Percentiles rank a stretch among this genome's conserved stretches.
Conservation (phyloP, 768 basidiomycete species). For the Rhodosporidiobolus odoratus region DNA sequence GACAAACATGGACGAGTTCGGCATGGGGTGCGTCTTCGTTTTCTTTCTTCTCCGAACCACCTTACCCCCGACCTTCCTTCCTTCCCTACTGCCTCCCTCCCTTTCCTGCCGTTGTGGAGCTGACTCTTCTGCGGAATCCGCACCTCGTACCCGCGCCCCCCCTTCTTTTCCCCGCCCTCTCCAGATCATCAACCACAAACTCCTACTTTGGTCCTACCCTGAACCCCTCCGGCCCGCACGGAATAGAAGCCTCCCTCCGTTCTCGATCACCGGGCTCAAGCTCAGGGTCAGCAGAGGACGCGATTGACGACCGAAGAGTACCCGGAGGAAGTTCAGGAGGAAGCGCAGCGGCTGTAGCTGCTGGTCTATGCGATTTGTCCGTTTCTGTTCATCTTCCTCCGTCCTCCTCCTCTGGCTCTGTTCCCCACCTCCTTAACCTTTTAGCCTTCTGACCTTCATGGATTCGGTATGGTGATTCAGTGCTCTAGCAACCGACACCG, state of each 20-base stretch:
- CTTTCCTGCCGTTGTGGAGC: no score
- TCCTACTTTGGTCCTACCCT: conserved; percentile 69
- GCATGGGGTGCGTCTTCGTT: conserved; percentile 71
- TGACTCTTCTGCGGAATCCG: no score
- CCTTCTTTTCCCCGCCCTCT: not conserved
- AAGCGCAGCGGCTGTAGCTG: conserved; percentile 85
- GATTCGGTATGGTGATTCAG: conserved; percentile 49
- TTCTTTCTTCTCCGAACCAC: not conserved
- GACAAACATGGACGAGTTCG: conserved; percentile 74
- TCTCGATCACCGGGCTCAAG: no score
- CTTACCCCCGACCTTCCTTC: not conserved
- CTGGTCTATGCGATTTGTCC: conserved; percentile 75
- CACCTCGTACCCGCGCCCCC: no score
- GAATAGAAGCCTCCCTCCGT: conserved; percentile 17
- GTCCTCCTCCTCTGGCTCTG: not conserved
- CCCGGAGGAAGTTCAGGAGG: conserved; percentile 94
- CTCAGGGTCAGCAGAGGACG: not conserved
- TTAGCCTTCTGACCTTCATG: not conserved
- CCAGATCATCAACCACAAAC: conserved; percentile 70
- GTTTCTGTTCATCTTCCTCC: conserved; percentile 44
- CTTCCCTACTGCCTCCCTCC: not conserved
- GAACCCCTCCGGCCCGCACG: conserved; percentile 55
- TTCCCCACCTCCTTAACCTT: not conserved
- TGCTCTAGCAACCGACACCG: conserved; percentile 88
- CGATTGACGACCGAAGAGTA: conserved; percentile 46